Conservation (phyloP, 768 basidiomycete genomes). For the Pluteus cervinus region DNA sequence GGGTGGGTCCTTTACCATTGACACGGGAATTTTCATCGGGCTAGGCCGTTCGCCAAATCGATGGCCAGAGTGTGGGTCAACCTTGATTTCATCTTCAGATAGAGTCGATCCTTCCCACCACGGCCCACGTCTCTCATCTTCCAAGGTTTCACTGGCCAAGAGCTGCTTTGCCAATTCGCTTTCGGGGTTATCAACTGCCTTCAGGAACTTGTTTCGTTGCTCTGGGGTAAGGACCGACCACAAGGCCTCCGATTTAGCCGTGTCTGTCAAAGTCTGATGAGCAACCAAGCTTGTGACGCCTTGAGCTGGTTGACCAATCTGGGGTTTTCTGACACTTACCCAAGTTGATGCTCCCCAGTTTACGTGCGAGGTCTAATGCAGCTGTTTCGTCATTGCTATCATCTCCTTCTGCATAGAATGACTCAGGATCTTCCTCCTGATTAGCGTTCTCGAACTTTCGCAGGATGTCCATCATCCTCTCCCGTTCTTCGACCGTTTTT, state of each 20-base stretch:
- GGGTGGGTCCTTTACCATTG: conserved; percentile 33
- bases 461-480: conserved; percentile 63
- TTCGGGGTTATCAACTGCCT: conserved; percentile 53
- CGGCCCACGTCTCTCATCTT: conserved; percentile 42
- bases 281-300: neutral
- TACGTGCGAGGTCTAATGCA: conserved; percentile 35
- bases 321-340: conserved; percentile 44
- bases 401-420: conserved; percentile 30
- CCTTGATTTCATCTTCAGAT: conserved; percentile 6
- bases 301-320: too few species aligned
- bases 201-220: conserved; percentile 56
- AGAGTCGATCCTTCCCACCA: conserved; percentile 60
- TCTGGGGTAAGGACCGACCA: conserved; percentile 56
- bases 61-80: conserved; percentile 6
- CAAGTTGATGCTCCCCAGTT: conserved; percentile 55
- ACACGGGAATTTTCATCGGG: conserved; percentile 39
- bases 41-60: conserved; percentile 33
- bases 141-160: conserved; percentile 50
- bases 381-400: conserved; percentile 30
- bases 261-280: conserved; percentile 31
- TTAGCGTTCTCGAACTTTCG: conserved; percentile 67
- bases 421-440: conserved; percentile 25
- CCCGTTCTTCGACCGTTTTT: conserved; percentile 50
- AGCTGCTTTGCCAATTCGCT: conserved; percentile 56
- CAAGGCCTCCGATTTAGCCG: conserved; percentile 47